Evolutionary conservation across 2,329 filamentous ascomycete genomes (phyloP), one percentile per base, ranked within the genome.

Genomic region (Fusarium armeniacum): DNA sequence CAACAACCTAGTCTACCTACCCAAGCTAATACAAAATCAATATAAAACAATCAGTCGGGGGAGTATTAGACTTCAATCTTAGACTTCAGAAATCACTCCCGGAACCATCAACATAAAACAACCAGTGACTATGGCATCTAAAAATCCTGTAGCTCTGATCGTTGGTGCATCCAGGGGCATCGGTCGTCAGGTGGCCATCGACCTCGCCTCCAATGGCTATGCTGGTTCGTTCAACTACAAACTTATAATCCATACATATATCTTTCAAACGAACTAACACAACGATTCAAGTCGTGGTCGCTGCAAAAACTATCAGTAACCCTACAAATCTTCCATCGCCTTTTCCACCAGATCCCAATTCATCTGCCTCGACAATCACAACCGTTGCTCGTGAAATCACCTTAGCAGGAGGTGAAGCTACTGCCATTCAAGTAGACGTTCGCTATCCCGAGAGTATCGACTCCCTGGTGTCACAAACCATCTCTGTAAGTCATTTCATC

Each of bases 101-200:
- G 7, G 7, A 7, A 5, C 24, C 24, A 6, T 7, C 24, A n/a
- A 18, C 28, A 28, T 12, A 9, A 12, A 47, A 18, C 8, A 35
- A 18, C 22, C n/a, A 35, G 3, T 26, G 12, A 65, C 11, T 47
- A 75, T 74, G 72, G 28, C 67, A 26, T 40, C 65, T 15, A 75
- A 82, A 20, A 78, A 83, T 58, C 83, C 83, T 66, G 91, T 94
- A 9, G 91, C 91, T 22, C 83, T 94, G 22, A 83, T 95, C 6
- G 85, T 94, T 22, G 92, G 92, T 40, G 92, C 91, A 3, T 94
- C 92, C 0, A 83, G 93, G 65, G 93, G 93, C 38, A 95, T 97
- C 68, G 93, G 93, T 46, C 84, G 92, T 41, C 93, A 96, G 77
- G 84, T 96, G 40, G 92, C 93, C 58, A 86, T 97, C 73, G 91